Conservation (phyloP, 257 asterid species). For the Osmanthus fragrans region DNA sequence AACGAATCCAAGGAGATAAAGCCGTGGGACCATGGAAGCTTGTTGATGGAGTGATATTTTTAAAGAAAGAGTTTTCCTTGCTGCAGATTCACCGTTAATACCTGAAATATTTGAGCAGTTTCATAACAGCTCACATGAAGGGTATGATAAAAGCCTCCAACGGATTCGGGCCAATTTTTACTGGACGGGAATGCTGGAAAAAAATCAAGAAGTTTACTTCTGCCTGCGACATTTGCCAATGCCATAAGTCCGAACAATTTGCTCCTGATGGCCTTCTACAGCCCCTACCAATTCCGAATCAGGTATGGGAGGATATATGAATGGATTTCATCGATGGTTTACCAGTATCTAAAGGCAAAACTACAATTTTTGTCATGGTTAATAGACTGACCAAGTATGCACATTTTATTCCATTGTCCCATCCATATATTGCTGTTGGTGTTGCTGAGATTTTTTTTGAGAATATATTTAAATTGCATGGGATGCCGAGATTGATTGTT, state of each 20-base stretch:
- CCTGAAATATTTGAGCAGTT: background rate
- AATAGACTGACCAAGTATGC: constrained; percentile 11
- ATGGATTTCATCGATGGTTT: constrained; percentile 15
- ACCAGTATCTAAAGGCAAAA: background rate
- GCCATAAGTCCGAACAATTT: background rate
- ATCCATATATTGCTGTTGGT: background rate
- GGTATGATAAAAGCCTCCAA: background rate
- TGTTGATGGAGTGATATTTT: background rate
- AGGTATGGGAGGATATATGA: background rate
- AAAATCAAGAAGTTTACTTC: no score
- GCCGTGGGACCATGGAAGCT: background rate
- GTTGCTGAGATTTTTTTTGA: background rate
- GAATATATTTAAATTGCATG: background rate
- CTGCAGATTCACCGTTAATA: background rate
- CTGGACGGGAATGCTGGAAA: background rate
- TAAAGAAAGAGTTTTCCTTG: background rate
- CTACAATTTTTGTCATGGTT: background rate
- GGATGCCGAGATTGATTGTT: background rate
- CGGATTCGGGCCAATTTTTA: background rate
- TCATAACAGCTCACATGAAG: background rate
- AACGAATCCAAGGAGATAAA: background rate
- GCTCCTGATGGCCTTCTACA: background rate
- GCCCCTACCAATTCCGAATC: background rate
- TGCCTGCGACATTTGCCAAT: background rate
- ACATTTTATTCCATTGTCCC: background rate